Conservation (phyloP, 176 grass and related monocot species). For the Puccinellia tenuiflora region DNA sequence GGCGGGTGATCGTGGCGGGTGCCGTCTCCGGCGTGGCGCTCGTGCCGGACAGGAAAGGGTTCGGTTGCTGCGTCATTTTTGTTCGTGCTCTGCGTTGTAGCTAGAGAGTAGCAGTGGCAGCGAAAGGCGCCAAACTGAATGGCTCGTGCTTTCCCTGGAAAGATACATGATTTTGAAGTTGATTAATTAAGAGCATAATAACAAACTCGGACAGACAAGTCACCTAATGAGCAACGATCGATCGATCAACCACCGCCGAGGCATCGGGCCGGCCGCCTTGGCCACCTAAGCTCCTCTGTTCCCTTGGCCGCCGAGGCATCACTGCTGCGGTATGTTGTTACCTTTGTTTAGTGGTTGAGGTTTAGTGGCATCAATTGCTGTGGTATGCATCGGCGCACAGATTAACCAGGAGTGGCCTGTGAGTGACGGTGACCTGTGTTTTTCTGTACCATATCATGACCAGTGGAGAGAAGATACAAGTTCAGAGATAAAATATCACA, state of each 20-base stretch:
- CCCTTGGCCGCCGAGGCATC: no score
- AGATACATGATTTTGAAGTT: neutral
- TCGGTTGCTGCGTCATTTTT: neutral
- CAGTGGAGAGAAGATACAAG: neutral
- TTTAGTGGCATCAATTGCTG: neutral
- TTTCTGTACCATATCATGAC: no score
- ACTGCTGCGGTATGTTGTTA: no score
- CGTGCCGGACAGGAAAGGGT: conserved; percentile 2
- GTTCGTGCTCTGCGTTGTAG: no score
- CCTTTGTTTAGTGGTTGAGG: neutral
- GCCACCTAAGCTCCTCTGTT: neutral
- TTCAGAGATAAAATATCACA: neutral
- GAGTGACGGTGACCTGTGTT: neutral
- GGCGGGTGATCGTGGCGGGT: neutral
- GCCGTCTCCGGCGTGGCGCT: conserved; percentile 1
- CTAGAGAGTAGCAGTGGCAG: neutral
- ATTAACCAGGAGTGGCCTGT: neutral
- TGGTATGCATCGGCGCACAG: no score
- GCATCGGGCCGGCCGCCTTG: conserved; percentile 15
- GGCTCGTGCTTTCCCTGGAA: neutral
- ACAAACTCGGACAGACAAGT: neutral
- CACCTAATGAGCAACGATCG: conserved; percentile 2
- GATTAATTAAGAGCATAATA: neutral
- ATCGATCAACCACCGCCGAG: conserved; percentile 1
- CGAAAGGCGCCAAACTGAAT: conserved; percentile 3